phyloP scores from a whole-genome alignment of 306 rosid genomes.

The Prunus kanzakura region DNA sequence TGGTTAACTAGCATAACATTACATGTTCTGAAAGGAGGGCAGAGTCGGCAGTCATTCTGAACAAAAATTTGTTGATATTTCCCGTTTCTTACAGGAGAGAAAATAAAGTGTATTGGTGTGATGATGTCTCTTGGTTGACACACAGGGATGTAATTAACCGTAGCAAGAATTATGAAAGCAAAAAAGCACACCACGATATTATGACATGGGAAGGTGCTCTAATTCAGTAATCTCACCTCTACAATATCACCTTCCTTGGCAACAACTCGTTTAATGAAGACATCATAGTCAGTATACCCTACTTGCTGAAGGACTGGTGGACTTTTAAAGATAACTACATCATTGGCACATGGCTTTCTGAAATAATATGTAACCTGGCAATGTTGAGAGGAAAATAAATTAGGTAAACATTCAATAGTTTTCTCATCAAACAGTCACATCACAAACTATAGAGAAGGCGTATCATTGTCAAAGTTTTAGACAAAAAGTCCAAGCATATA shows the following conservation, averaged over 20 bases:
- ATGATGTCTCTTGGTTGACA: not conserved
- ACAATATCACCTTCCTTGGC: constrained; percentile 90
- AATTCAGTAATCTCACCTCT: constrained; percentile 57
- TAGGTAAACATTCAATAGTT: not conserved
- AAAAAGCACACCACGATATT: not conserved
- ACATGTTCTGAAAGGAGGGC: not conserved
- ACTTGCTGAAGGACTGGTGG: constrained; percentile 97
- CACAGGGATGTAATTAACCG: not conserved
- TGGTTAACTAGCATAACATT: not conserved
- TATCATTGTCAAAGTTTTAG: not conserved
- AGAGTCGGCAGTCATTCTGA: not conserved
- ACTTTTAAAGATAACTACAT: constrained; percentile 87
- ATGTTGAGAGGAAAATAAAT: constrained; percentile 20
- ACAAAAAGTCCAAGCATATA: not conserved
- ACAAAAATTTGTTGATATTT: not conserved
- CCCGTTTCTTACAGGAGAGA: not conserved
- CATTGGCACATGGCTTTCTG: constrained; percentile 92
- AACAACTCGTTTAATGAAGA: constrained; percentile 86
- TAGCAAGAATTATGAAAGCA: not conserved
- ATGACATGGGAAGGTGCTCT: not conserved
- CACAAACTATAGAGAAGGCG: constrained; percentile 7
- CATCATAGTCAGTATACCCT: constrained; percentile 88
- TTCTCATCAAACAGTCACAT: constrained; percentile 12
- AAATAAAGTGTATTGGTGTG: not conserved
- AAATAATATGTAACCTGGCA: constrained; percentile 88